Conservation (phyloP, 352 stramenopile genomes). For the Phytophthora melonis region DNA sequence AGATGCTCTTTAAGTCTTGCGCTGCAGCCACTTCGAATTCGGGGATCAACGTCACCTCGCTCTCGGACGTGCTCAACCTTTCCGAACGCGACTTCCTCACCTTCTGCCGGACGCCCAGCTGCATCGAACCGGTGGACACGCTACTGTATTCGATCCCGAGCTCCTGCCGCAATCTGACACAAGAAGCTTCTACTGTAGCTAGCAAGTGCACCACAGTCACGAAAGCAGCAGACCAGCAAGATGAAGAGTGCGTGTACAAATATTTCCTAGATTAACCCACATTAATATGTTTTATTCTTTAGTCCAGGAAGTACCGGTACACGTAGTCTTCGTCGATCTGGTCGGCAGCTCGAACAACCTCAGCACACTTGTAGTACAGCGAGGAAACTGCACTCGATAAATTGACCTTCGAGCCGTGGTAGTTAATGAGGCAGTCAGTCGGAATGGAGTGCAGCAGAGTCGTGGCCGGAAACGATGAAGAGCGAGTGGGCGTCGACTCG, state of each 20-base stretch:
- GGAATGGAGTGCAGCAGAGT: background rate
- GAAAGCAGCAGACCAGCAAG: background rate
- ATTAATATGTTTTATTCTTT: background rate
- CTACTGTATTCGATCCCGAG: background rate
- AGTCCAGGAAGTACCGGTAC: slow-evolving; percentile 21
- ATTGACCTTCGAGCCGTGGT: background rate
- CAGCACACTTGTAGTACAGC: slow-evolving; percentile 24
- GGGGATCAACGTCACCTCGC: background rate
- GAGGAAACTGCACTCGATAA: slow-evolving; percentile 15
- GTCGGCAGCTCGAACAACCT: slow-evolving; percentile 17
- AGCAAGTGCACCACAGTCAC: background rate
- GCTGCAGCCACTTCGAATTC: background rate
- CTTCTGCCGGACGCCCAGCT: background rate
- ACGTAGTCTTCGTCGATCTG: slow-evolving; percentile 28
- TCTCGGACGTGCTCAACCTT: background rate
- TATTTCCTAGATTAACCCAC: background rate
- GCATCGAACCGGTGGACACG: background rate
- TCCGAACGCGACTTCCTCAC: background rate
- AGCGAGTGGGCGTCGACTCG: too few species aligned
- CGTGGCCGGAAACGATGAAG: too few species aligned
- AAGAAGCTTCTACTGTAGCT: background rate
- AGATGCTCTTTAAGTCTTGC: background rate
- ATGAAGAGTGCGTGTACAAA: background rate
- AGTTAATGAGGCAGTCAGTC: slow-evolving; percentile 27
- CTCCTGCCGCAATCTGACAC: background rate